These are phyloP conservation scores for Lipomyces mesembrius DNA, from an alignment of 805 yeast genomes.

Conservation along the genomic window DNA sequence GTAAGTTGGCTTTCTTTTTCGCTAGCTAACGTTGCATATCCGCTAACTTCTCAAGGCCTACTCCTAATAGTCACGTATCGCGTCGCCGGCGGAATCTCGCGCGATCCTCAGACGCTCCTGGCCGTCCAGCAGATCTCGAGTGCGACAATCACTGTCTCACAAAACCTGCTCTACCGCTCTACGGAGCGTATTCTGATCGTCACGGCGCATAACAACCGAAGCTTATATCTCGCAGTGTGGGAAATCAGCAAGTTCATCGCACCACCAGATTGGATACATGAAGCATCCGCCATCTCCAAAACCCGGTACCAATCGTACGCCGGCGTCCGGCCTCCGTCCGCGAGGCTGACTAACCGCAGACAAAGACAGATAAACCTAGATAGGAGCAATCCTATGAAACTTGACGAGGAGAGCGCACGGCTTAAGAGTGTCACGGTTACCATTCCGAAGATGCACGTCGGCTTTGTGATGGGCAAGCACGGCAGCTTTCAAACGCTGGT, in stretches of 20 bases:
- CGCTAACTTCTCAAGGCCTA: background rate
- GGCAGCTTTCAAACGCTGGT: background rate
- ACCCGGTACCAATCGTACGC: background rate
- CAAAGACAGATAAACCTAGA: background rate
- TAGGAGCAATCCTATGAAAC: background rate
- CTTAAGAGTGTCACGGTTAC: background rate
- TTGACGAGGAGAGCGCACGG: background rate
- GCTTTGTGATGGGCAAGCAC: background rate
- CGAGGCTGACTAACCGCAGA: background rate
- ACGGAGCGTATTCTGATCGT: background rate
- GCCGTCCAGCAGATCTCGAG: background rate
- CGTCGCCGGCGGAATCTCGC: background rate
- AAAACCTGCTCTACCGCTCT: background rate
- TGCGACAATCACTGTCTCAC: background rate
- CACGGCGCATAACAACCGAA: slow-evolving; percentile 1
- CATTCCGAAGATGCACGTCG: background rate
- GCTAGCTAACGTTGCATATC: background rate
- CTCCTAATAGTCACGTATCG: background rate
- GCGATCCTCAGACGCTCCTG: background rate
- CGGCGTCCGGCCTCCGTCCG: background rate
- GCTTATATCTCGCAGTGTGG: background rate
- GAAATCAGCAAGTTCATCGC: background rate
- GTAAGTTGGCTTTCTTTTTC: background rate
- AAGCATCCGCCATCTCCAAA: background rate
- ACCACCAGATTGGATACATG: background rate